A percentile compares a stretch with the other conserved stretches of the same genome.
These are phyloP conservation scores for Holtermanniella nyarrowii DNA, from an alignment of 768 basidiomycete genomes.

Conservation along the genomic window DNA sequence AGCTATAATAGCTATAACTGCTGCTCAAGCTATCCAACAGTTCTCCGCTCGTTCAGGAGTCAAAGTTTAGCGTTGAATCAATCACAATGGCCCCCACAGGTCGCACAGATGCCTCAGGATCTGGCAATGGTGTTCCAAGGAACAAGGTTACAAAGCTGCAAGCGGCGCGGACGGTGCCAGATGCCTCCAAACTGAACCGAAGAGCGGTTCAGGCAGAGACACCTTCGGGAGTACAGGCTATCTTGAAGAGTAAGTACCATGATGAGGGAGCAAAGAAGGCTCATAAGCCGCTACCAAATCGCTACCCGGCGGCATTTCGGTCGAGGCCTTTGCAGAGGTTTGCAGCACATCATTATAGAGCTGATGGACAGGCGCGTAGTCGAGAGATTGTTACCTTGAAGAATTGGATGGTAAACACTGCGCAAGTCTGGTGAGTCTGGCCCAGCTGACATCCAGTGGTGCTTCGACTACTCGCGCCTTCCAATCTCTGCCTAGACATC, in stretches of 20 bases:
- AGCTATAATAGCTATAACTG: too few species aligned
- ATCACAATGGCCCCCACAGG: too few species aligned
- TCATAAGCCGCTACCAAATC: constrained; percentile 47
- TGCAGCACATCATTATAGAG: constrained; percentile 8
- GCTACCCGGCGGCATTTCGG: constrained; percentile 65
- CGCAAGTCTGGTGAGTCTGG: constrained; percentile 44
- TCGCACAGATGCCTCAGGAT: too few species aligned
- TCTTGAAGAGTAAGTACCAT: not conserved
- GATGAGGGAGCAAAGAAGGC: not conserved
- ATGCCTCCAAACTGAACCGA: not conserved
- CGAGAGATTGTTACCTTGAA: constrained; percentile 91
- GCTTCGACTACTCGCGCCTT: constrained; percentile 71
- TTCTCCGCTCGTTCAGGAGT: too few species aligned
- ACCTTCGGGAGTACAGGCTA: not conserved
- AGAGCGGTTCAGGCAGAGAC: not conserved
- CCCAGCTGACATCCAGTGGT: constrained; percentile 44
- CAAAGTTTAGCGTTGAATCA: too few species aligned
- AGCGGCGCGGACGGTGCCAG: not conserved
- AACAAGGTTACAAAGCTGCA: not conserved
- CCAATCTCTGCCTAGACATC: constrained; percentile 83
- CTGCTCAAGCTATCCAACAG: too few species aligned
- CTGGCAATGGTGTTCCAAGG: too few species aligned
- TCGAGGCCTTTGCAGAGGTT: constrained; percentile 81
- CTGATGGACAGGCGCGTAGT: constrained; percentile 55
- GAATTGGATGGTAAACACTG: constrained; percentile 66